Base-by-base conservation (phyloP, 208 protist genomes). In the Phytomonas sp. region DNA sequence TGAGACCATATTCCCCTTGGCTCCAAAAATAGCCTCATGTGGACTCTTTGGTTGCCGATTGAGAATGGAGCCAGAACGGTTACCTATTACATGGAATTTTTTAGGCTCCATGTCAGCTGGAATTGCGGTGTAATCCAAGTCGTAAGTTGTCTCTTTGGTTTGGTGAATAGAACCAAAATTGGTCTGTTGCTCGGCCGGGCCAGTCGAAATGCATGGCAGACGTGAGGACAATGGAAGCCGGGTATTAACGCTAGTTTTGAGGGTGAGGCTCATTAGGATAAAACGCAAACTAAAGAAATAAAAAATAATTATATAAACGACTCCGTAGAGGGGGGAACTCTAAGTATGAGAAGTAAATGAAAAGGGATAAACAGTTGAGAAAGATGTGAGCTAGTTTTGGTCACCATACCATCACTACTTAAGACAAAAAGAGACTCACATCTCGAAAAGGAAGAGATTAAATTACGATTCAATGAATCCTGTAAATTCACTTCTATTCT, bases 231-330 rank as follows among this genome's bases (percentile, higher is more conserved):
- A 69, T 26, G 80, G 79, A 1, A 77, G 71, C 17, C 90, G 85
- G 11, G 80, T 92, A 72, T 91, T 95, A 13, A 95, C 84, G 2
- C 73, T 79, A n/a, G 87, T 89, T 68, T 93, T 95, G 11, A 83
- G 70, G 31, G 78, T 78, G 3, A 91, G 66, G 17, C 87, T 81
- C 0, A 62, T 66, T 71, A 79, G 78, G 5, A 3, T 26, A 56
- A 56, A 23, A 7, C 20, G 1, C 17, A 26, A 56, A 26, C 46
- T 56, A n/a, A 67, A 17, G 61, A 4, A 61, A 28, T 17, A 37
- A 73, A 46, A 61, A n/a, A 61, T 33, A 68, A 13, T 3, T 43
- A 32, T 75, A 56, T 56, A 20, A 26, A 26, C 20, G 13, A 56
- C 20, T 56, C 2, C 23, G 20, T 0, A 56, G 23, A 26, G 46